Base-by-base conservation (phyloP, 2,329 filamentous ascomycete genomes). In the Stemphylium vesicarium region DNA sequence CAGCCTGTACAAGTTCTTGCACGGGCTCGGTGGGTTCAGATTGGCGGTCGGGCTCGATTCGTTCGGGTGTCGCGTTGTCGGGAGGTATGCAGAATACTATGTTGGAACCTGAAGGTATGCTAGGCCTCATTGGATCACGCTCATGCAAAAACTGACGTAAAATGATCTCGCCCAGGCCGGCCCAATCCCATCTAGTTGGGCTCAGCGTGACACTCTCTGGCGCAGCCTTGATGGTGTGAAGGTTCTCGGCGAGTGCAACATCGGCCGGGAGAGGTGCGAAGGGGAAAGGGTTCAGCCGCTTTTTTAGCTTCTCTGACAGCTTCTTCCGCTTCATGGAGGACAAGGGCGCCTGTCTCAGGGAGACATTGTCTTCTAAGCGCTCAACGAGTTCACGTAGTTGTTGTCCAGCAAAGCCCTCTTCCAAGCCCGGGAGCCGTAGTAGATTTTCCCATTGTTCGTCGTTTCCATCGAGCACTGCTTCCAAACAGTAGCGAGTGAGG, bases 401-500 rank as follows among this genome's bases (percentile, higher is more conserved):
- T 40, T 75, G 71, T 16, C 69, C 71, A 13, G 72, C 72, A 55
- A 75, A 72, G 3, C 70, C 72, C 50, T 75, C 72, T 41, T 75
- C 71, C 12, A 75, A 63, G 9, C 84, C 84, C n/a, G 85, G 79
- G n/a, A 85, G 77, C 37, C 82, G 81, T 22, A 84, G 70, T 22
- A 82, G 75, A 32, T 79, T 78, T 52, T 83, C 81, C 43, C 84
- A 68, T 26, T 80, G 78, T 51, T 85, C 84, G 32, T 85, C 84
- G 57, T 87, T 85, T 41, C 82, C 83, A 53, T 86, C 85, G 33
- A 88, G 72, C 4, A 88, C 84, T 58, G 85, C 84, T 70, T 88
- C 86, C 29, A 88, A 71, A 65, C 86, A 88, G 65, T 83, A 88
- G 24, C 86, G 80, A 13, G 82, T 81, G 33, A 88, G 77, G 12